phyloP scores from a whole-genome alignment of 2,329 filamentous ascomycete species.

The Fusarium lateritium region DNA sequence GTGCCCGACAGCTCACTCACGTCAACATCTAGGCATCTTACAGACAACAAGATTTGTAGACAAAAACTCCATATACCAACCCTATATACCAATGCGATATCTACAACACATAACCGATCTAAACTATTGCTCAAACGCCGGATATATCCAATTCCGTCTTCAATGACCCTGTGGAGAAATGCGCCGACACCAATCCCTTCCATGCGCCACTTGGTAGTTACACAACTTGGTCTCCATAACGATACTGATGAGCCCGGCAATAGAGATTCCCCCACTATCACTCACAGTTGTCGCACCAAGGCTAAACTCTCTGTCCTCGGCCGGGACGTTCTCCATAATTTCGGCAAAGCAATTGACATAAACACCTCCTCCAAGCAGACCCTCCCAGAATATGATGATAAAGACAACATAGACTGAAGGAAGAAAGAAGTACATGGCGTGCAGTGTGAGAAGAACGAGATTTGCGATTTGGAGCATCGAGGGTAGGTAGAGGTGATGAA shows the following conservation, averaged over 20 bases:
- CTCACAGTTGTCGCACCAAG: conserved; percentile 91
- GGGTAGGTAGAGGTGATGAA: conserved; percentile 85
- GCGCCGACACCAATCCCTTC: conserved; percentile 79
- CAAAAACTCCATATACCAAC: conserved; percentile 12
- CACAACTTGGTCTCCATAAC: conserved; percentile 86
- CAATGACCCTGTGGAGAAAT: conserved; percentile 58
- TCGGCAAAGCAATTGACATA: conserved; percentile 98
- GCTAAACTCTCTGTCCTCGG: conserved; percentile 89
- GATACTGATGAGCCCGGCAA: conserved; percentile 89
- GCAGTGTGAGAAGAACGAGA: conserved; percentile 78
- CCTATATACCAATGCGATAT: background rate
- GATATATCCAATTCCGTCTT: conserved; percentile 6
- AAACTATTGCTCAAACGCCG: conserved; percentile 8
- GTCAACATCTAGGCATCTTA: background rate
- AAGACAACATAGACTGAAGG: conserved; percentile 92
- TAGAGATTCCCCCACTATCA: conserved; percentile 90
- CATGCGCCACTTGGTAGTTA: conserved; percentile 85
- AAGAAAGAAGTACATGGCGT: conserved; percentile 85
- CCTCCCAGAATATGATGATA: conserved; percentile 91
- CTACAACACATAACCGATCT: conserved; percentile 7
- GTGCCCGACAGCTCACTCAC: conserved; percentile 16
- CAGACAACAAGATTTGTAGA: conserved; percentile 22
- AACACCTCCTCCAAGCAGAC: conserved; percentile 88
- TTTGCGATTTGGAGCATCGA: conserved; percentile 87
- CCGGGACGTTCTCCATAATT: conserved; percentile 86